Evolutionary conservation across 345 rosid genomes (phyloP).

Genomic region (Chamaenerion angustifolium): DNA sequence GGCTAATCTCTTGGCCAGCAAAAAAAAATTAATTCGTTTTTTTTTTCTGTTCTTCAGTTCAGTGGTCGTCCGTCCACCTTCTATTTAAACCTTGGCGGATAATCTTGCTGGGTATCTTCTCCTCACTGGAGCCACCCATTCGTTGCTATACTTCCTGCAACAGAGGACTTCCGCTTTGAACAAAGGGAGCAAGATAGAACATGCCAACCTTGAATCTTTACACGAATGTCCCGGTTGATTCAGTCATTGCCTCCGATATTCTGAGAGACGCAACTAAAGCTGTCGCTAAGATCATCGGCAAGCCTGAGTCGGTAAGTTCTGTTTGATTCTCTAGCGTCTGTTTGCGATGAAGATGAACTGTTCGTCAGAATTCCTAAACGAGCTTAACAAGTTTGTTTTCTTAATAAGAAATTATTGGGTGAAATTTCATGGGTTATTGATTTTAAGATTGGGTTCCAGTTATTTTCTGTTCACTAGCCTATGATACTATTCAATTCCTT

Average conservation of each 20-base stretch:
- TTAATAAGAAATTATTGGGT: neutral
- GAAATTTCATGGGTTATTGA: neutral
- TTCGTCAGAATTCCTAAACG: slow-evolving; percentile 24
- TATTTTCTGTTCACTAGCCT: neutral
- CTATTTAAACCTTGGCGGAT: neutral
- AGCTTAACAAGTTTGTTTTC: neutral
- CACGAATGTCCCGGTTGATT: slow-evolving; percentile 79
- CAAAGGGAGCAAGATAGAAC: slow-evolving; percentile 2
- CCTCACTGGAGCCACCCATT: slow-evolving; percentile 5
- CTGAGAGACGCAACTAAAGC: slow-evolving; percentile 86
- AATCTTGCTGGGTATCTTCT: slow-evolving; percentile 5
- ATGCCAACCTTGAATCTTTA: slow-evolving; percentile 83
- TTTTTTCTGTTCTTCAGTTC: too few species aligned
- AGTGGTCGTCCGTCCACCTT: too few species aligned
- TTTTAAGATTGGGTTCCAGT: neutral
- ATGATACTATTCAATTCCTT: neutral
- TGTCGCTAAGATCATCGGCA: slow-evolving; percentile 80
- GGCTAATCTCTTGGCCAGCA: too few species aligned
- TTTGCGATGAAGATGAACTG: slow-evolving; percentile 11
- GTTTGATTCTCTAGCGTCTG: neutral
- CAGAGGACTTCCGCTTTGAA: neutral
- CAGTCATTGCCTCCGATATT: slow-evolving; percentile 72
- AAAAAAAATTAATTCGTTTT: too few species aligned
- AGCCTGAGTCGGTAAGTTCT: slow-evolving; percentile 68
- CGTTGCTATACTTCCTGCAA: neutral